Evolutionary conservation across 257 asterid species (phyloP).

Genomic region (Cordia subcordata): DNA sequence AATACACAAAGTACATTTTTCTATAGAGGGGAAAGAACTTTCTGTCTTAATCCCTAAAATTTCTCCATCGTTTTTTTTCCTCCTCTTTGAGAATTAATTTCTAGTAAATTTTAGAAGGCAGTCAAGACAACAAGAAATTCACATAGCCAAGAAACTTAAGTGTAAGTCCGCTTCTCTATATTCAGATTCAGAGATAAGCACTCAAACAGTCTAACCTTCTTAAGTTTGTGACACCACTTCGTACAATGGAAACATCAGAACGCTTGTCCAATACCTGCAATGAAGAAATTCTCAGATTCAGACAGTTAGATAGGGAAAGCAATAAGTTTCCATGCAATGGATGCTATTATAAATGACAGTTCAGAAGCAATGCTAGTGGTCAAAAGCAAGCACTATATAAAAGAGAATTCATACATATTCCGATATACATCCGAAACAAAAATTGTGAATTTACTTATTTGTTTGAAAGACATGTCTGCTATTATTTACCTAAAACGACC

Average conservation of each 20-base stretch:
- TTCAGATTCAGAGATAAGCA: background rate
- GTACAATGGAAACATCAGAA: constrained; percentile 12
- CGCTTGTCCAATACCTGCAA: constrained; percentile 27
- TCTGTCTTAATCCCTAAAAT: too few species aligned
- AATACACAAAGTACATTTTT: too few species aligned
- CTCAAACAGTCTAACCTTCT: constrained; percentile 29
- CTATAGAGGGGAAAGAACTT: too few species aligned
- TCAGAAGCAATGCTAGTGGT: background rate
- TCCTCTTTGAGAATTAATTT: too few species aligned
- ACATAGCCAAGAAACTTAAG: background rate
- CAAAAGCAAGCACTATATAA: too few species aligned
- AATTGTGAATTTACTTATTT: too few species aligned
- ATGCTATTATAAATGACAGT: background rate
- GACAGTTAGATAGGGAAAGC: constrained; percentile 1
- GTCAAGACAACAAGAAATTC: background rate
- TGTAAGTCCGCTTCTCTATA: background rate
- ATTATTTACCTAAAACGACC: too few species aligned
- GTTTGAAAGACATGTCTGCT: too few species aligned
- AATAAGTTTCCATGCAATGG: background rate
- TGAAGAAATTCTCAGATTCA: background rate
- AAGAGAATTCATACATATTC: too few species aligned
- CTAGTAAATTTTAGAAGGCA: background rate
- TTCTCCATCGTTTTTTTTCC: too few species aligned
- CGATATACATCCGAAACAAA: too few species aligned
- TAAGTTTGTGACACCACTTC: constrained; percentile 19